Evolutionary conservation across 1,284 basidiomycete genomes (phyloP).

Genomic region (Ceratobasidium sp.): DNA sequence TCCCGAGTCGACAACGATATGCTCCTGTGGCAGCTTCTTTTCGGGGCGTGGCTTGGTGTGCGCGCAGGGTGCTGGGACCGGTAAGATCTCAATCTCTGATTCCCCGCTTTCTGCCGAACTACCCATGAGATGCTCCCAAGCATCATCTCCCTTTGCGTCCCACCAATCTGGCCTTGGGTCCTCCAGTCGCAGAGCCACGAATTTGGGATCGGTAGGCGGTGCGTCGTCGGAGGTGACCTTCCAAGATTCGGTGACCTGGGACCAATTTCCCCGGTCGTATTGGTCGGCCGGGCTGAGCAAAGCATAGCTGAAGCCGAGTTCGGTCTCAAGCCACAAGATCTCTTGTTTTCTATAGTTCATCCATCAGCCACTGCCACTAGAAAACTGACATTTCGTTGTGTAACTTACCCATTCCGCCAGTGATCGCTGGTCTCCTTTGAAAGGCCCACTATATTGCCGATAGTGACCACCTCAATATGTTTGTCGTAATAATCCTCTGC

Average conservation of each 20-base stretch:
- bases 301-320: neutral
- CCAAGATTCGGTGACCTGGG: neutral
- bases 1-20: too few species aligned
- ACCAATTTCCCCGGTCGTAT: neutral
- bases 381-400: too few species aligned
- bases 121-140: neutral
- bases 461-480: neutral
- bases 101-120: too few species aligned
- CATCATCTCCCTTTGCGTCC: neutral
- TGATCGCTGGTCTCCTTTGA: neutral
- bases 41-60: too few species aligned
- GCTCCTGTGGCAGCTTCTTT: too few species aligned
- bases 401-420: constrained; percentile 3
- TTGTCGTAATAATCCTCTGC: neutral
- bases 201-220: neutral
- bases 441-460: neutral
- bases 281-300: neutral
- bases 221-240: neutral
- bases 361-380: neutral
- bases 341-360: neutral
- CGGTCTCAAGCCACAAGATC: constrained; percentile 2
- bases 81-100: too few species aligned
- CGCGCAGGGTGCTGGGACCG: too few species aligned
- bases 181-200: neutral
- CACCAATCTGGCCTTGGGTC: neutral